A percentile compares a stretch with the other conserved stretches of the same genome.
These are phyloP conservation scores for Colletotrichum phormii DNA, from an alignment of 2,329 filamentous ascomycete genomes.

Conservation along the genomic window DNA sequence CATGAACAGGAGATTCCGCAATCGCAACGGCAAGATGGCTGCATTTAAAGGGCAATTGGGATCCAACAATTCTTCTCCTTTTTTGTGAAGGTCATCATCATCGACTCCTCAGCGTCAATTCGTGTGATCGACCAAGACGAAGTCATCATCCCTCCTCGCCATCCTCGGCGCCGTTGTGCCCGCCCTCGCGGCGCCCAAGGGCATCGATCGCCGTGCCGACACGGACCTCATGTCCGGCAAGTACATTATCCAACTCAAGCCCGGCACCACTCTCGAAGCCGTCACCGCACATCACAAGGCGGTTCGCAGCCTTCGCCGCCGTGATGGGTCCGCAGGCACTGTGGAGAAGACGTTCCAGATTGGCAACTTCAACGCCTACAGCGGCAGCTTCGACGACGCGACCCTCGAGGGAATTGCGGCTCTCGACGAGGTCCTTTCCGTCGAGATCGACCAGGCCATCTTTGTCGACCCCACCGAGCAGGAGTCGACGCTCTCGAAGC, in stretches of 20 bases:
- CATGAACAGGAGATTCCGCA: slow-evolving; percentile 19
- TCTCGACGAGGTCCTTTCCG: slow-evolving; percentile 45
- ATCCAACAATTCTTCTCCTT: neutral
- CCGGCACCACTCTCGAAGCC: slow-evolving; percentile 42
- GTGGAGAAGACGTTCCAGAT: slow-evolving; percentile 39
- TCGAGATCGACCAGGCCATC: slow-evolving; percentile 45
- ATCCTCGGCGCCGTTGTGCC: slow-evolving; percentile 18
- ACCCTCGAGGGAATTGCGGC: slow-evolving; percentile 53
- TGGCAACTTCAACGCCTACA: slow-evolving; percentile 52
- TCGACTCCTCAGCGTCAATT: neutral
- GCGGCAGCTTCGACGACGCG: slow-evolving; percentile 53
- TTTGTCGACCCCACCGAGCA: slow-evolving; percentile 14
- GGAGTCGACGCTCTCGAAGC: neutral
- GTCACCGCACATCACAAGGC: slow-evolving; percentile 45
- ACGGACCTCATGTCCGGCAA: slow-evolving; percentile 48
- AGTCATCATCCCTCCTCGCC: slow-evolving; percentile 8
- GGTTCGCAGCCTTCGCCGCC: slow-evolving; percentile 47
- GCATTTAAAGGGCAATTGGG: neutral
- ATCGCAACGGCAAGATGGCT: neutral
- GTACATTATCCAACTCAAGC: slow-evolving; percentile 60
- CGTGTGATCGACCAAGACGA: slow-evolving; percentile 18
- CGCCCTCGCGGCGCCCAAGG: slow-evolving; percentile 22
- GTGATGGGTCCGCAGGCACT: slow-evolving; percentile 45
- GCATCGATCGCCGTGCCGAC: slow-evolving; percentile 1
- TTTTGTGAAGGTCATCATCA: neutral